Evolutionary conservation across 768 basidiomycete species (phyloP).

Genomic region (Tricholoma terreum): DNA sequence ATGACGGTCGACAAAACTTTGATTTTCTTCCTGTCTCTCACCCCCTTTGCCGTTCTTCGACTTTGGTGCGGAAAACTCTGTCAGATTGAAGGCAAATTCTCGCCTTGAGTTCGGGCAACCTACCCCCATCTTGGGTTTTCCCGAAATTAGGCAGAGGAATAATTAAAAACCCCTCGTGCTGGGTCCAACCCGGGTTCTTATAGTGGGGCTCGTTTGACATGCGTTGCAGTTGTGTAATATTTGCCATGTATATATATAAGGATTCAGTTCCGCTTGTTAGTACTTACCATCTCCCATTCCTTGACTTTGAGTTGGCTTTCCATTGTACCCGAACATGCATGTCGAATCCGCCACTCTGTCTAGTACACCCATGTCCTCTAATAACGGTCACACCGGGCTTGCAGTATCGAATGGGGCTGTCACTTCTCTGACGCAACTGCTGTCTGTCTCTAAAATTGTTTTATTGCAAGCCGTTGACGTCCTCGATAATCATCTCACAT

Average conservation of each 20-base stretch:
- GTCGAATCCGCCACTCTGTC: slow-evolving; percentile 25
- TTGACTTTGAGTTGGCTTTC: too few relatives aligned
- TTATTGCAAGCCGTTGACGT: slow-evolving; percentile 73
- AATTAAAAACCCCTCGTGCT: slow-evolving; percentile 31
- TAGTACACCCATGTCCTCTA: slow-evolving; percentile 25
- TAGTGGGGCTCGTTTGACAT: neutral
- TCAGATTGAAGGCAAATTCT: slow-evolving; percentile 51
- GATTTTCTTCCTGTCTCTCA: slow-evolving; percentile 70
- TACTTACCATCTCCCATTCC: neutral
- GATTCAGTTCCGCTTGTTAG: neutral
- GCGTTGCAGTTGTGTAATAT: neutral
- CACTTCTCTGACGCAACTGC: slow-evolving; percentile 47
- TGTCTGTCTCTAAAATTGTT: slow-evolving; percentile 65
- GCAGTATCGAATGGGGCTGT: slow-evolving; percentile 13
- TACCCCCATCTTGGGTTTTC: slow-evolving; percentile 49
- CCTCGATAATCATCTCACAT: slow-evolving; percentile 58
- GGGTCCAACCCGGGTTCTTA: slow-evolving; percentile 5
- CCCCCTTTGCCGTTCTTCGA: slow-evolving; percentile 40
- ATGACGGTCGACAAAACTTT: slow-evolving; percentile 62
- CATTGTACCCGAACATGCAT: neutral
- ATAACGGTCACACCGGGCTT: slow-evolving; percentile 11
- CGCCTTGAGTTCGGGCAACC: slow-evolving; percentile 79
- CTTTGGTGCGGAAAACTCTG: slow-evolving; percentile 53
- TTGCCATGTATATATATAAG: neutral
- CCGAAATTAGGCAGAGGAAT: slow-evolving; percentile 83